A percentile compares a stretch with the other conserved stretches of the same genome.
Evolutionary conservation across 306 rosid genomes (phyloP).

Genomic region (Cicer arietinum): DNA sequence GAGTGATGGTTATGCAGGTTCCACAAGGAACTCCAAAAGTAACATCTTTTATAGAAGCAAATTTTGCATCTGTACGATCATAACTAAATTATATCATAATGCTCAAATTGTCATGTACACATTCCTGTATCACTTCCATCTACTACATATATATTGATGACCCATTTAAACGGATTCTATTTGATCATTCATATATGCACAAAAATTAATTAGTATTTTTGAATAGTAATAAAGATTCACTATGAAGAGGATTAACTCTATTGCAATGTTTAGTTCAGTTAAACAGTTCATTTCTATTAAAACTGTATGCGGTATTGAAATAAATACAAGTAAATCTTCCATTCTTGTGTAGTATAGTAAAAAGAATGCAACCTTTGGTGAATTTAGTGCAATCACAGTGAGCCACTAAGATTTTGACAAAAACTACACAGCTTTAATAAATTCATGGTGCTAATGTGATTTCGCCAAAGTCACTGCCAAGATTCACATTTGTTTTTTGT

Average conservation of each 20-base stretch:
- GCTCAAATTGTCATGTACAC: background rate
- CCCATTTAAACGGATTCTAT: background rate
- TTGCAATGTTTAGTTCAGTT: slow-evolving; percentile 14
- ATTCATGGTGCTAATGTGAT: too few relatives aligned
- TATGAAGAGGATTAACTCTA: background rate
- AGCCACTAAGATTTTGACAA: too few relatives aligned
- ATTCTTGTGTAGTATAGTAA: slow-evolving; percentile 2
- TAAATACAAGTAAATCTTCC: slow-evolving; percentile 27
- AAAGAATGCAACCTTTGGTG: background rate
- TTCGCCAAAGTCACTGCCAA: too few relatives aligned
- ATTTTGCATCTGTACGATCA: background rate
- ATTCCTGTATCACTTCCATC: background rate
- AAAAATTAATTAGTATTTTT: background rate
- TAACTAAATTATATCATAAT: background rate
- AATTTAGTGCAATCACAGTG: too few relatives aligned
- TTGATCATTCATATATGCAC: background rate
- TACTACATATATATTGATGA: background rate
- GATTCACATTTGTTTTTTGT: too few relatives aligned
- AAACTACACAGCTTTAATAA: too few relatives aligned
- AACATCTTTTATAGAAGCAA: too few relatives aligned
- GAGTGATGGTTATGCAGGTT: too few relatives aligned
- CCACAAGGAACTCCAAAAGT: too few relatives aligned
- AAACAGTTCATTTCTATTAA: background rate
- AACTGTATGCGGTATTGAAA: slow-evolving; percentile 5
- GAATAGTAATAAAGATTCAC: slow-evolving; percentile 3